Evolutionary conservation across 108 stramenopile genomes (phyloP), one percentile per base, ranked within the genome.

Genomic region (Ochromonas danica): DNA sequence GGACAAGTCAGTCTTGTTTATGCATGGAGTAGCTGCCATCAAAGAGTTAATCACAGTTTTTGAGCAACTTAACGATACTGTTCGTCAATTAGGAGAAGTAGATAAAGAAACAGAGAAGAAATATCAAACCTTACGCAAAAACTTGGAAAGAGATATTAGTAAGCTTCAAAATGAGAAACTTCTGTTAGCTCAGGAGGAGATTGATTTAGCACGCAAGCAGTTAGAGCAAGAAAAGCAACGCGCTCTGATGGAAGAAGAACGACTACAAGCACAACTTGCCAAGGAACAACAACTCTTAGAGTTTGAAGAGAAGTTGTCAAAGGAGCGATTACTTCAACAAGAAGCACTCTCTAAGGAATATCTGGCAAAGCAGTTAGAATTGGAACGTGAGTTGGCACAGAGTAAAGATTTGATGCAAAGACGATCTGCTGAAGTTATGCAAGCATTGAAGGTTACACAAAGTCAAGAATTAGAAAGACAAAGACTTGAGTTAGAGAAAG

Each of bases 21-120:
- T 88, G 89, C 81, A 88, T 78, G 86, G 81, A 71, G 80, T 92
- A 0, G 91, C 89, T 25, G 91, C 91, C 27, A 86, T 88, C 0
- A 89, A 92, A 80, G 90, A 90, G 82, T 71, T 92, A 31, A 78
- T 82, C 43, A 61, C 41, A 36, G 42, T 80, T 35, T 43, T 88
- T 39, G 81, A 70, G 25, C 31, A 62, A 42, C 65, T 92, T 6
- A 57, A 86, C 45, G 78, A 39, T 36, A 62, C 77, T 62, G 61
- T 88, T 41, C 41, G 80, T 39, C 40, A 41, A 6, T 85, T 85
- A 60, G 81, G 83, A 79, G 27, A 82, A 31, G 42, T 27, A 40
- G 40, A 42, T 67, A 1, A 42, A 39, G 30, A 61, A 0, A 3
- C 25, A 30, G 1, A 14, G 0, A 1, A 31, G 0, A 31, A 27